A percentile compares a stretch with the other conserved stretches of the same genome.
These are phyloP conservation scores for Apophysomyces elegans DNA, from an alignment of 371 early-diverging fungal genomes.

Conservation along the genomic window DNA sequence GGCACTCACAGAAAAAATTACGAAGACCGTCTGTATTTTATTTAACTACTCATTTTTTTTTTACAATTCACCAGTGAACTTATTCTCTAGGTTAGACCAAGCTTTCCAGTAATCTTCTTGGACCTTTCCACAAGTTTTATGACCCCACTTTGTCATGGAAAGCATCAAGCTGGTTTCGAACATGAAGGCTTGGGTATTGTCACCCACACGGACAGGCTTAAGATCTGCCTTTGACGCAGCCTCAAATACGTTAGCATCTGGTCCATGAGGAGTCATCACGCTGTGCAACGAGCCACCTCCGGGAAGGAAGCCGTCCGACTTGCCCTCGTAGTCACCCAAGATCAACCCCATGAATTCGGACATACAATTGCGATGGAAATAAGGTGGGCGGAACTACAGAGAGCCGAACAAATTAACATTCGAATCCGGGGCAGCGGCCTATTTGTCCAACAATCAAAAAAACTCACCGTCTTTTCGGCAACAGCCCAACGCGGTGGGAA, in stretches of 20 bases:
- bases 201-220: slow-evolving; percentile 80
- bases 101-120: slow-evolving; percentile 81
- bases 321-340: slow-evolving; percentile 92
- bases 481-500: slow-evolving; percentile 98
- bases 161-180: slow-evolving; percentile 90
- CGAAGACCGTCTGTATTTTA: too few relatives aligned
- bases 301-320: slow-evolving; percentile 87
- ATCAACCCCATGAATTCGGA: slow-evolving; percentile 98
- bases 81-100: slow-evolving; percentile 67
- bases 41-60: too few relatives aligned
- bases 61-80: slow-evolving; percentile 36
- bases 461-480: slow-evolving; percentile 78
- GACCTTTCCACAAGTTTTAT: slow-evolving; percentile 70
- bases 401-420: not conserved
- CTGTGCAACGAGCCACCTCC: slow-evolving; percentile 92
- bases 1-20: too few relatives aligned
- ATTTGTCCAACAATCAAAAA: not conserved
- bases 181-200: slow-evolving; percentile 93
- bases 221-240: slow-evolving; percentile 76
- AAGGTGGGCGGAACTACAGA: slow-evolving; percentile 88
- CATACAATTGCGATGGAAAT: slow-evolving; percentile 95
- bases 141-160: slow-evolving; percentile 85
- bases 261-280: slow-evolving; percentile 94
- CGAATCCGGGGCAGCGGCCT: not conserved
- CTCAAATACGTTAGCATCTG: slow-evolving; percentile 86